A percentile compares a stretch with the other conserved stretches of the same genome.
phyloP scores from a whole-genome alignment of 768 basidiomycete genomes.

The Auriculariales sp. region DNA sequence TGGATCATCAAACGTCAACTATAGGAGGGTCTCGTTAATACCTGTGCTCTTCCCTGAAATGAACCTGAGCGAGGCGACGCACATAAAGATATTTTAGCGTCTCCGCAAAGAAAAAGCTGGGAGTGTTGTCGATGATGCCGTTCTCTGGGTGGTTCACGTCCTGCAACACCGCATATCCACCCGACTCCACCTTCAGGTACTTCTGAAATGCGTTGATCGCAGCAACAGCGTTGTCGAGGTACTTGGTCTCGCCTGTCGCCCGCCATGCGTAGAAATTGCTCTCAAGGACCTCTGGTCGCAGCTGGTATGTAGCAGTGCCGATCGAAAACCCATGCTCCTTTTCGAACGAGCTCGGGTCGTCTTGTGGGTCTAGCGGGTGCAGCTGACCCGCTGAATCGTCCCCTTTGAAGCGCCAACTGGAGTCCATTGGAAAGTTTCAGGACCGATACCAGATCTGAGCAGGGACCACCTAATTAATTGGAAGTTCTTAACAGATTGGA shows the following conservation, averaged over 20 bases:
- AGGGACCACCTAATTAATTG: neutral
- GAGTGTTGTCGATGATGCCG: slow-evolving; percentile 40
- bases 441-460: slow-evolving; percentile 59
- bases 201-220: slow-evolving; percentile 21
- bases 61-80: neutral
- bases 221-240: slow-evolving; percentile 45
- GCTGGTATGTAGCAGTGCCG: slow-evolving; percentile 32
- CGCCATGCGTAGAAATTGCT: slow-evolving; percentile 74
- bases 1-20: slow-evolving; percentile 59
- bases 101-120: slow-evolving; percentile 64
- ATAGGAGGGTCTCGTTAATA: slow-evolving; percentile 30
- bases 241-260: slow-evolving; percentile 53
- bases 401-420: slow-evolving; percentile 16
- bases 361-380: slow-evolving; percentile 22
- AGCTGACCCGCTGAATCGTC: no score
- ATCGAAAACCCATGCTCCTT: slow-evolving; percentile 39
- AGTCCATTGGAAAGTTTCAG: slow-evolving; percentile 40
- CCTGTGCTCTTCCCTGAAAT: neutral
- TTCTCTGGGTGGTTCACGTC: slow-evolving; percentile 35
- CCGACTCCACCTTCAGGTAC: neutral
- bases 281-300: slow-evolving; percentile 67
- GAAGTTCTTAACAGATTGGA: neutral
- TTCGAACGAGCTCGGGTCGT: slow-evolving; percentile 36
- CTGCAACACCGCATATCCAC: slow-evolving; percentile 34
- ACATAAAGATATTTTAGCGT: slow-evolving; percentile 58